Base-by-base conservation (phyloP, 1,284 basidiomycete species). In the Gymnopus androsaceus region DNA sequence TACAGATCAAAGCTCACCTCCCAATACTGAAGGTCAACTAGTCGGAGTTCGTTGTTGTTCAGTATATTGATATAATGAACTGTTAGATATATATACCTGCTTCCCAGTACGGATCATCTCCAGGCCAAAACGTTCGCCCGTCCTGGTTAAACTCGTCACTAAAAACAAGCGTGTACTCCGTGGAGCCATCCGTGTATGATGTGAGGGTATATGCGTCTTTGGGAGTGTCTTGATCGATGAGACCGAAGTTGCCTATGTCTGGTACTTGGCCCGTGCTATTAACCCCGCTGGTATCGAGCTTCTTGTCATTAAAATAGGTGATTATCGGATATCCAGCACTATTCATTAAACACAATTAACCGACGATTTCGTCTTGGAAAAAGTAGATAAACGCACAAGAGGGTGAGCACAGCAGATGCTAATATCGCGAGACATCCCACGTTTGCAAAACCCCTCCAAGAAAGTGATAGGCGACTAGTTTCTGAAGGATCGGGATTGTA, bases 131-230 rank as follows among this genome's bases (percentile, higher is more conserved):
- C 0, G 88, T 82, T 33, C 94, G 82, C 2, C 83, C 90, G 12
- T 90, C 87, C 17, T 74, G 74, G 56, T 96, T 86, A 72, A 97
- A 97, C 73, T 96, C 95, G 71, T 96, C 94, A 48, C 89, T 92
- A 68, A 91, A 95, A 2, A 94, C 85, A 6, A 96, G 78, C 55
- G 87, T 82, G 74, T 83, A 76, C 21, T 78, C 69, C 12, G 75
- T 66, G 4, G 74, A 70, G 5, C 83, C 75, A 58, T 84, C 80
- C 21, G 70, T 68, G 64, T 76, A 84, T 51, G 88, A 87, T 4
- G 70, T 66, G 51, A 84, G 86, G 0, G 82, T 84, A 63, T 83
- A 82, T 1, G 73, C 83, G 2, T 78, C 75, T 19, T 75, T 56
- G 2, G 92, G 92, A 0, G 94, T 95, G 55, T 91, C 85, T 5